Percentiles rank a stretch among this genome's conserved stretches.
Evolutionary conservation across 2,329 filamentous ascomycete species (phyloP).

Genomic region (Aspergillus sp.): DNA sequence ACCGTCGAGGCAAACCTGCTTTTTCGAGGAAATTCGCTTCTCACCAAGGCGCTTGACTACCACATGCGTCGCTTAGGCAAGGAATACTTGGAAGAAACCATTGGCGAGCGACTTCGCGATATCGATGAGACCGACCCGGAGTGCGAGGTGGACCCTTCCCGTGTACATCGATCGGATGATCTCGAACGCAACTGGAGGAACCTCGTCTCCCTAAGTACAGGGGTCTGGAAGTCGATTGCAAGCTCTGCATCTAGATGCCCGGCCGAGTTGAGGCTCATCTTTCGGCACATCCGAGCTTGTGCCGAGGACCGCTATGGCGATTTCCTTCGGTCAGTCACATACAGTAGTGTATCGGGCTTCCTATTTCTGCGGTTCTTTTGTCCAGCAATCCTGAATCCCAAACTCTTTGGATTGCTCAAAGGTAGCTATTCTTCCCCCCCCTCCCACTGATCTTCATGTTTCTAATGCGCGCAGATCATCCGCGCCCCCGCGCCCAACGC

Average conservation of each 20-base stretch:
- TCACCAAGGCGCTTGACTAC: conserved; percentile 90
- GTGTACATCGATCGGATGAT: conserved; percentile 67
- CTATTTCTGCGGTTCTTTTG: conserved; percentile 94
- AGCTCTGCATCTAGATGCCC: conserved; percentile 75
- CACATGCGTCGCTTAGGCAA: conserved; percentile 95
- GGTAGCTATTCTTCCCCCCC: conserved; percentile 44
- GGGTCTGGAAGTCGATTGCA: conserved; percentile 82
- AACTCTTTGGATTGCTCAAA: conserved; percentile 83
- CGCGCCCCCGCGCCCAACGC: conserved; percentile 77
- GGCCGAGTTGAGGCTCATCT: conserved; percentile 76
- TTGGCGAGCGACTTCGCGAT: conserved; percentile 81
- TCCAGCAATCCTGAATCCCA: conserved; percentile 92
- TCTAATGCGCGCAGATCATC: conserved; percentile 64
- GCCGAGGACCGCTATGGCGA: conserved; percentile 94
- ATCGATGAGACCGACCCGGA: conserved; percentile 90
- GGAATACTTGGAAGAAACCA: conserved; percentile 84
- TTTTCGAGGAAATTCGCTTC: conserved; percentile 89
- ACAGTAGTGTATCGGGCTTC: conserved; percentile 94
- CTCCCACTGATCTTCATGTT: conserved; percentile 4
- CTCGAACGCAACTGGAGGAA: conserved; percentile 80
- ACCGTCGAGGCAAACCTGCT: conserved; percentile 85
- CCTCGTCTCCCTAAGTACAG: conserved; percentile 73
- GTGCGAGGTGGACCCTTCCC: conserved; percentile 92
- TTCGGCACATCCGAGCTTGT: conserved; percentile 88
- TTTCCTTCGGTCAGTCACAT: conserved; percentile 83